Evolutionary conservation across 2,329 filamentous ascomycete species (phyloP).

Genomic region (Sclerotinia borealis): DNA sequence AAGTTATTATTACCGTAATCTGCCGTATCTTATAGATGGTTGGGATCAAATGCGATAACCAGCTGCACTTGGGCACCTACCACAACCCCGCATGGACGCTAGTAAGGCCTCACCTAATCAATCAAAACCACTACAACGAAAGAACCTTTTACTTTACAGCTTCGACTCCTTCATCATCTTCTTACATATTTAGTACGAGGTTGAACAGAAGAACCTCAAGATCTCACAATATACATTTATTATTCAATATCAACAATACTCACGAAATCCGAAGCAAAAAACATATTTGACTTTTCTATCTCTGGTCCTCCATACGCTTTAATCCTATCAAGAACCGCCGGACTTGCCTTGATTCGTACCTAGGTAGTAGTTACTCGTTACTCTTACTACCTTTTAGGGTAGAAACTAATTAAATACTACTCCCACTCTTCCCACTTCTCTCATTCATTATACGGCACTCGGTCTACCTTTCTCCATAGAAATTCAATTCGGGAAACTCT

Average conservation of each 20-base stretch:
- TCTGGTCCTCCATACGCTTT: neutral
- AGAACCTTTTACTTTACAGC: no score
- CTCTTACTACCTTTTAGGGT: no score
- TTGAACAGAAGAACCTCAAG: neutral
- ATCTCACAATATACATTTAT: neutral
- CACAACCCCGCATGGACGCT: neutral
- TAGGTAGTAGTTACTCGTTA: no score
- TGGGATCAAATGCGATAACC: neutral
- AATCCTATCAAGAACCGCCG: neutral
- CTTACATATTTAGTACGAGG: neutral
- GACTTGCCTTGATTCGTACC: neutral
- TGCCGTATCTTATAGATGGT: no score
- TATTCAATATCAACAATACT: neutral
- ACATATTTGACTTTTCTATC: neutral
- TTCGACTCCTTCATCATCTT: neutral
- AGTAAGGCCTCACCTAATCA: neutral
- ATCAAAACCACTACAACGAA: neutral
- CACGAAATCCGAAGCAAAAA: no score
- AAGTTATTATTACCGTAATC: neutral
- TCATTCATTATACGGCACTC: neutral
- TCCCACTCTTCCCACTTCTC: neutral
- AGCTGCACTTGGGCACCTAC: neutral
- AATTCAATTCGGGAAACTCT: neutral
- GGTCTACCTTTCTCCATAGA: constrained; percentile 4
- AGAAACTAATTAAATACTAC: no score